Evolutionary conservation across 108 stramenopile species (phyloP).

Genomic region (Conticribra weissflogii): DNA sequence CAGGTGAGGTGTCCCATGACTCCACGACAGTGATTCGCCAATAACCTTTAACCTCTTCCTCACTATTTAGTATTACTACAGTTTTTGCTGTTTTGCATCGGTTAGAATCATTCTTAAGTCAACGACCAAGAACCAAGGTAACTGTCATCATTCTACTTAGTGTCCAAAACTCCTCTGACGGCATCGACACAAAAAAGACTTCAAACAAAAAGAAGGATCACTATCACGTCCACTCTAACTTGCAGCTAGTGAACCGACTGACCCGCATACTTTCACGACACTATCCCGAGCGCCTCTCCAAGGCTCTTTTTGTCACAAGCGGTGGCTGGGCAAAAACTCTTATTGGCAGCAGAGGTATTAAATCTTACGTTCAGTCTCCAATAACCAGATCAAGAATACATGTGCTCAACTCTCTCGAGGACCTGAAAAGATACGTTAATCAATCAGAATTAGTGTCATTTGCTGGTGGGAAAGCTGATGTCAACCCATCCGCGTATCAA

Average conservation of each 20-base stretch:
- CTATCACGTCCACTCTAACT: conserved; percentile 60
- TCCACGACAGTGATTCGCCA: no score
- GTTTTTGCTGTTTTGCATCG: conserved; percentile 60
- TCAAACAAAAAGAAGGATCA: conserved; percentile 28
- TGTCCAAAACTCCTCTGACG: no score
- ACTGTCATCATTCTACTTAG: no score
- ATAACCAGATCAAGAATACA: conserved; percentile 41
- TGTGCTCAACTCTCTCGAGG: conserved; percentile 33
- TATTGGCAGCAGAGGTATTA: conserved; percentile 15
- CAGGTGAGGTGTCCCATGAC: no score
- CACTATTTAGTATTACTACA: no score
- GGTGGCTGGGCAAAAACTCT: conserved; percentile 33
- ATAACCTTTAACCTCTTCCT: no score
- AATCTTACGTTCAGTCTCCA: conserved; percentile 21
- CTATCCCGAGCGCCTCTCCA: conserved; percentile 69
- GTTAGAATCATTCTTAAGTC: conserved; percentile 43
- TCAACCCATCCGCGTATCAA: conserved; percentile 1
- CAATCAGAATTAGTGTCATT: conserved; percentile 46
- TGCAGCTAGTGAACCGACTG: conserved; percentile 39
- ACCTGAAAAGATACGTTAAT: conserved; percentile 52
- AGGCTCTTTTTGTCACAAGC: conserved; percentile 57
- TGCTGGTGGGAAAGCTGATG: conserved; percentile 48
- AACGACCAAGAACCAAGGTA: background rate
- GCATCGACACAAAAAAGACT: background rate
- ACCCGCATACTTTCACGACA: conserved; percentile 45